Evolutionary conservation across 768 basidiomycete genomes (phyloP).

Genomic region (Tephrocybe sp.): DNA sequence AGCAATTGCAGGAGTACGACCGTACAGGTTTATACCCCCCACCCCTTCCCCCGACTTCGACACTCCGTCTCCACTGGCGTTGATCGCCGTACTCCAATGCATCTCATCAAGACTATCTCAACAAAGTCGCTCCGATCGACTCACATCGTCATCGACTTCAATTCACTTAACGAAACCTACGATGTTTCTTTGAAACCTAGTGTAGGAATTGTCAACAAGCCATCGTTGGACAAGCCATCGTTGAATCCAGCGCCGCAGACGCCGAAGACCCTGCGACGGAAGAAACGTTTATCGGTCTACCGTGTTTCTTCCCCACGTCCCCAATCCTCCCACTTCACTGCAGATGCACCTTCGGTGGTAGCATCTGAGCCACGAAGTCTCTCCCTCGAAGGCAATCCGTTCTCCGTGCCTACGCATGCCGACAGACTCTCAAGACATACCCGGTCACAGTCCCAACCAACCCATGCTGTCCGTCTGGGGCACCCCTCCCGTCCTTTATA

Average conservation of each 20-base stretch:
- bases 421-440: constrained; percentile 12
- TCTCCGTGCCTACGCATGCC: background rate
- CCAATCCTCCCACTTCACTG: constrained; percentile 17
- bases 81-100: constrained; percentile 13
- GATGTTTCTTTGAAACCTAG: constrained; percentile 1
- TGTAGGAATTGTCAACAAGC: too few species aligned
- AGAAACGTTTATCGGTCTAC: constrained; percentile 33
- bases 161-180: constrained; percentile 11
- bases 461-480: constrained; percentile 39
- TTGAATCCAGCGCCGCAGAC: constrained; percentile 3
- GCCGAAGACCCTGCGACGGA: constrained; percentile 37
- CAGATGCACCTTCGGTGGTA: background rate
- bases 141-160: constrained; percentile 19
- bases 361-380: constrained; percentile 6
- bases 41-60: constrained; percentile 1
- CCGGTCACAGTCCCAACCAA: constrained; percentile 24
- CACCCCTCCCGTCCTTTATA: constrained; percentile 57
- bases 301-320: constrained; percentile 29
- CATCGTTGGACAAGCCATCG: background rate
- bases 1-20: background rate
- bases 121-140: constrained; percentile 19
- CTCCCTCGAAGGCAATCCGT: constrained; percentile 12
- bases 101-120: constrained; percentile 17
- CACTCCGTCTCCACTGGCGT: constrained; percentile 14
- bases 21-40: background rate